Evolutionary conservation across 768 basidiomycete genomes (phyloP), one percentile per base, ranked within the genome.

Genomic region (Cystobasidium tubakii): DNA sequence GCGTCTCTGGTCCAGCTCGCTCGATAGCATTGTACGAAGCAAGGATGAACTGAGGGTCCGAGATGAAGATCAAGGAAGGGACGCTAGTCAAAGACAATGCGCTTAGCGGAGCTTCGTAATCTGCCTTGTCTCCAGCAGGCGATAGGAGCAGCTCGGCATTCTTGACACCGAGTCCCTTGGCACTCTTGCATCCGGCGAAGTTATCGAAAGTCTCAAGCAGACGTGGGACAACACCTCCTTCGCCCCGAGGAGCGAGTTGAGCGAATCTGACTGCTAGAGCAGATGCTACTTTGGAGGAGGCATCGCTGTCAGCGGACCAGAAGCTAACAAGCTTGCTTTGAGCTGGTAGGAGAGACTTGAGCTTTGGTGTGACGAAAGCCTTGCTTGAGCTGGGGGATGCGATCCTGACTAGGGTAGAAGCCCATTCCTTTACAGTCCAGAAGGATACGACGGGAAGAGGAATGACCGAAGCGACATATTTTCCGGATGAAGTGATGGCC

Each of bases 11-110:
- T 74, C 87, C 88, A 31, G 90, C 88, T 62, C 87, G 85, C 31
- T 86, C 82, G 65, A 96, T 80, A 31, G 93, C 79, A 10, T 87
- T 85, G 79, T 92, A 91, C 0, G 88, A 85, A 80, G 89, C 92
- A 77, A 95, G 84, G 36, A 98, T 83, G 62, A 82, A 72, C 33
- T 76, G 84, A 62, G 89, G 86, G 74, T 94, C 91, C 44, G 92
- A 83, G 39, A 97, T 82, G 72, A 87, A 92, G 80, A 75, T 90
- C 87, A 75, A 92, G 77, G 43, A 84, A 77, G 72, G 86, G 76
- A 46, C 86, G 82, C 54, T 90, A 78, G 21, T 90, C 27, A 62
- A 76, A 33, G 75, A 69, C 65, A 78, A 23, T 1, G 77, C 73
- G 23, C 69, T 53, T 34, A 77, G 66, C 1, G 75, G 36, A 36